Evolutionary conservation across 1,284 basidiomycete species (phyloP).

Genomic region (Neonothopanus nambi): DNA sequence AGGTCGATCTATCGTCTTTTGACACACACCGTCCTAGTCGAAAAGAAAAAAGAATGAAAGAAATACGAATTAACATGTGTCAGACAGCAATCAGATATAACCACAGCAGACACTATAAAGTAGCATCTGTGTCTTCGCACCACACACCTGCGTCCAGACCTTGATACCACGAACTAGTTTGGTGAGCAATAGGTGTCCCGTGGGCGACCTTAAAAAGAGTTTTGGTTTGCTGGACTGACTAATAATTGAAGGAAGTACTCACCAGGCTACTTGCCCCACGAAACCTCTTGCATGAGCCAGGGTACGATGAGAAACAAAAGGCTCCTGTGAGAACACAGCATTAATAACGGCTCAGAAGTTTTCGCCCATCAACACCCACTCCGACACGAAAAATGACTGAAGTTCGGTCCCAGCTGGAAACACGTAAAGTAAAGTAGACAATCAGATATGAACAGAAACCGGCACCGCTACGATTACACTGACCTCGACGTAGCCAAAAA

Average conservation of each 20-base stretch:
- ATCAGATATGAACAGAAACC: background rate
- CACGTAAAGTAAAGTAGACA: constrained; percentile 13
- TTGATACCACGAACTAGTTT: constrained; percentile 72
- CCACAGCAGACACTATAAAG: background rate
- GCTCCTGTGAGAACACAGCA: constrained; percentile 39
- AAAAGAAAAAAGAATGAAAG: constrained; percentile 8
- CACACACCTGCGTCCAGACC: constrained; percentile 69
- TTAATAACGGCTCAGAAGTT: constrained; percentile 19
- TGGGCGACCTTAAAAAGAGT: constrained; percentile 61
- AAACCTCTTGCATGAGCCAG: constrained; percentile 75
- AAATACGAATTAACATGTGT: constrained; percentile 11
- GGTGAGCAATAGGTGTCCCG: constrained; percentile 61
- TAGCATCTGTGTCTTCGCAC: constrained; percentile 4
- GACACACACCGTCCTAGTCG: constrained; percentile 67
- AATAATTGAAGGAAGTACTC: constrained; percentile 13
- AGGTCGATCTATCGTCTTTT: constrained; percentile 66
- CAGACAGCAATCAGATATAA: constrained; percentile 1
- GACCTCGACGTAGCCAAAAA: constrained; percentile 73
- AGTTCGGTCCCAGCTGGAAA: constrained; percentile 71
- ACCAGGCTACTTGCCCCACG: constrained; percentile 81
- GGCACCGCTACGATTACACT: too few relatives aligned
- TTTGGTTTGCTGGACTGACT: constrained; percentile 4
- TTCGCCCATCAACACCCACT: constrained; percentile 35
- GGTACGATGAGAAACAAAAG: constrained; percentile 59
- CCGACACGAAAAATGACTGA: constrained; percentile 73